Conservation (phyloP, 345 rosid species). For the Microcos paniculata region DNA sequence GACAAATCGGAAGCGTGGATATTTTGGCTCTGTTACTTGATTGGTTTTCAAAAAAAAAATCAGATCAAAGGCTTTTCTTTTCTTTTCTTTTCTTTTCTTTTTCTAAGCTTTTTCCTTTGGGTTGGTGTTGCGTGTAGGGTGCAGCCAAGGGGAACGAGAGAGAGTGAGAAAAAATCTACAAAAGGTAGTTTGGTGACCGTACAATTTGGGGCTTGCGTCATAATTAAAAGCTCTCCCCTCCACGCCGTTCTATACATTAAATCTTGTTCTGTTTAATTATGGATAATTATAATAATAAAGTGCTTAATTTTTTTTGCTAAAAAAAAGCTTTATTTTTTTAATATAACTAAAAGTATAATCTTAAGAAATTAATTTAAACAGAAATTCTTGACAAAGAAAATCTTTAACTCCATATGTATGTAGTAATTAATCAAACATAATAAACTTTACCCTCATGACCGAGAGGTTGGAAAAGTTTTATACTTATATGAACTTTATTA, state of each 20-base stretch:
- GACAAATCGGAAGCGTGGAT: background rate
- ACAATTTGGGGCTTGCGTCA: conserved; percentile 13
- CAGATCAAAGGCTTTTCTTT: background rate
- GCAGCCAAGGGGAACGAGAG: conserved; percentile 1
- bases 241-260: background rate
- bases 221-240: background rate
- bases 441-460: too few species aligned
- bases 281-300: background rate
- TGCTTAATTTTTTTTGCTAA: too few species aligned
- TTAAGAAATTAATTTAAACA: too few species aligned
- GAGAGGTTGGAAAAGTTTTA: too few species aligned
- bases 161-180: conserved; percentile 5
- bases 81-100: background rate
- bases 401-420: too few species aligned
- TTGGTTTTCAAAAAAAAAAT: background rate
- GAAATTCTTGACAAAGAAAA: too few species aligned
- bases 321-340: too few species aligned
- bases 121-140: conserved; percentile 7
- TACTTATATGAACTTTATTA: too few species aligned
- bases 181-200: conserved; percentile 7
- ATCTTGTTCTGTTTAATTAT: background rate
- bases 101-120: conserved; percentile 2
- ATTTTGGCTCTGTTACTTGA: background rate
- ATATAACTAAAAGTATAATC: too few species aligned
- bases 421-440: too few species aligned